phyloP scores from a whole-genome alignment of 2,329 filamentous ascomycete genomes.

The Hortaea werneckii region DNA sequence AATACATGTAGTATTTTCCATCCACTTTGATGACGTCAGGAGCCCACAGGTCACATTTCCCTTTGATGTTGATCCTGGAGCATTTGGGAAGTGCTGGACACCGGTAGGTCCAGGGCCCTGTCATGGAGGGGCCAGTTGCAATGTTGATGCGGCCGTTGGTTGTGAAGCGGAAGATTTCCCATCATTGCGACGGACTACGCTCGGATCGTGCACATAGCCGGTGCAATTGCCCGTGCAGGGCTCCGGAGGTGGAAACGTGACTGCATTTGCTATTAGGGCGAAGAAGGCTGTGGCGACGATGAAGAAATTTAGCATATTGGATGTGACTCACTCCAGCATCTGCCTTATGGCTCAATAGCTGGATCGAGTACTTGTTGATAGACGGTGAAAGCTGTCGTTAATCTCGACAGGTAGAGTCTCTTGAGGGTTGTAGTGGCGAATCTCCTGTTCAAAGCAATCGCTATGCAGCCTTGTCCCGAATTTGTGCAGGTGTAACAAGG shows the following conservation, averaged over 20 bases:
- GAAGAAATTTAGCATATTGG: no score
- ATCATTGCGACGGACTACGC: conserved; percentile 36
- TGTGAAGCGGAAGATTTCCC: conserved; percentile 43
- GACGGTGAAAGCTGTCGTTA: no score
- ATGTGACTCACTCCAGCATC: no score
- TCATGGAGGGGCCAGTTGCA: conserved; percentile 35
- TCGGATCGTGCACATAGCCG: conserved; percentile 38
- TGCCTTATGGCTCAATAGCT: no score
- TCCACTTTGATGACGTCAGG: conserved; percentile 33
- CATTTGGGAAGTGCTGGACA: conserved; percentile 39
- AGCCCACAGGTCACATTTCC: conserved; percentile 20
- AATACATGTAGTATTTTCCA: conserved; percentile 53
- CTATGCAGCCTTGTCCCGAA: no score
- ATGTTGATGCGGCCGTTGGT: conserved; percentile 42
- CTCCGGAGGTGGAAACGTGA: not conserved
- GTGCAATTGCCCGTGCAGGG: conserved; percentile 32
- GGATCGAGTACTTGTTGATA: no score
- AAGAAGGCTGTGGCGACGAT: no score
- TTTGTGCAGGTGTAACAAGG: no score
- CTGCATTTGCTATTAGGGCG: not conserved
- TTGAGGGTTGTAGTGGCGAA: no score
- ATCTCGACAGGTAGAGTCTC: no score
- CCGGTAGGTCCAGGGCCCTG: conserved; percentile 41
- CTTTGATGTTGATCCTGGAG: conserved; percentile 32
- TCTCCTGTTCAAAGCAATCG: no score